Conservation (phyloP, 148 eudicot genomes). For the Rhododendron griersonianum region DNA sequence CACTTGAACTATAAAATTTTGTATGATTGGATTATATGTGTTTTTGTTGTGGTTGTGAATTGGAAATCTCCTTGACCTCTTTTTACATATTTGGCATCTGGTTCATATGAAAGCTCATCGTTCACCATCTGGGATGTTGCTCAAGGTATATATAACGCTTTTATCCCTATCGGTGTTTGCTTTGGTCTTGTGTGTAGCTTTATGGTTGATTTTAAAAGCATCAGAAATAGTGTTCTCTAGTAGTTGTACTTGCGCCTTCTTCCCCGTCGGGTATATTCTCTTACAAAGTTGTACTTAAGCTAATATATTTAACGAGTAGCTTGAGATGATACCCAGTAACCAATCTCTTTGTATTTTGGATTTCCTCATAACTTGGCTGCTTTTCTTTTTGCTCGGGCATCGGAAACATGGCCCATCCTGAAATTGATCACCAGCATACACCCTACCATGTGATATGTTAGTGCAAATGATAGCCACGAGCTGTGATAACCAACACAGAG, state of each 20-base stretch:
- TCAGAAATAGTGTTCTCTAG: not conserved
- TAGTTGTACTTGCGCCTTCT: not conserved
- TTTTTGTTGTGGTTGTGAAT: constrained; percentile 7
- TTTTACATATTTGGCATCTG: constrained; percentile 85
- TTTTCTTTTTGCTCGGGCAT: not conserved
- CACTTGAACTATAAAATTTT: not conserved
- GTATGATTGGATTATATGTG: not conserved
- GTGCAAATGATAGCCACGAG: not conserved
- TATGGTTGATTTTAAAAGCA: not conserved
- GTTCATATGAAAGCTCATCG: constrained; percentile 84
- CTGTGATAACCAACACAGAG: not conserved
- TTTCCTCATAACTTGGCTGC: not conserved
- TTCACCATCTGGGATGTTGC: constrained; percentile 98
- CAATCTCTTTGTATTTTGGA: not conserved
- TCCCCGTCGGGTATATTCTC: not conserved
- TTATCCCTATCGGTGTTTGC: not conserved
- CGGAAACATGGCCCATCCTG: not conserved
- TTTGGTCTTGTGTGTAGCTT: not conserved
- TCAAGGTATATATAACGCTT: constrained; percentile 49
- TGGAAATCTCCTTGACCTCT: constrained; percentile 52
- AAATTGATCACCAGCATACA: not conserved
- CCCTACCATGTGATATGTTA: not conserved
- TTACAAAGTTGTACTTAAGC: not conserved
- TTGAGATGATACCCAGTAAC: not conserved
- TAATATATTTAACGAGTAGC: not conserved